Base-by-base conservation (phyloP, 2,329 filamentous ascomycete genomes). In the Chrysoporthe deuterocubensis region DNA sequence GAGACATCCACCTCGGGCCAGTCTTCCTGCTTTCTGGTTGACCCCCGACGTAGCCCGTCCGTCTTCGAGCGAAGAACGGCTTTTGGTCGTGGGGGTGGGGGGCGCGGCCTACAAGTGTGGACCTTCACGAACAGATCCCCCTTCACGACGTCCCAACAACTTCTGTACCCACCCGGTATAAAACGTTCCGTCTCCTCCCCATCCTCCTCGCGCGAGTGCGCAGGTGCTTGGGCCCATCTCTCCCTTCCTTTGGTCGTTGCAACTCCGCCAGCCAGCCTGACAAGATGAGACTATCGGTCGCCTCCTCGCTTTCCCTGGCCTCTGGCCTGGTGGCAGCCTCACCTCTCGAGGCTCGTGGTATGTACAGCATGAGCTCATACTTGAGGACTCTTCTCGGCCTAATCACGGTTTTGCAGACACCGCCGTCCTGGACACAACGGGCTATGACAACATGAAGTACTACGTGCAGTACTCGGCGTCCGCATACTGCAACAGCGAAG, bases 401-500 rank as follows among this genome's bases (percentile, higher is more conserved):
- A 26, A 43, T 26, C 40, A 42, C 32, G 7, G 8, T 60, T 40
- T 8, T 16, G 9, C 37, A 60, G 65, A 70, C 64, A 66, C 63
- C 42, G 70, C 71, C 26, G 54, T 69, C 4, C 73, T 81, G 61
- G 77, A 77, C 7, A 46, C 71, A 2, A 68, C 73, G 11, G 74
- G 82, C 43, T 73, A 83, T 16, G 70, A 71, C 68, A 78, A 78
- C 67, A 77, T 87, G 70, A 73, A 79, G 62, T 83, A 84, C 73
- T 88, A 81, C 71, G 78, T 81, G 42, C 81, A 88, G 75, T 86
- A 86, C 71, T 77, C 85, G 3, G 81, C 78, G 1, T 83, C 85
- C 3, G 78, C 82, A 2, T 87, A 87, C 75, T 89, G 86, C 79
- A 87, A 87, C 75, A 80, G 75, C 63, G 74, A 81, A 2, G 76